Evolutionary conservation across 1,284 basidiomycete species (phyloP).

Genomic region (Boletus sp.): DNA sequence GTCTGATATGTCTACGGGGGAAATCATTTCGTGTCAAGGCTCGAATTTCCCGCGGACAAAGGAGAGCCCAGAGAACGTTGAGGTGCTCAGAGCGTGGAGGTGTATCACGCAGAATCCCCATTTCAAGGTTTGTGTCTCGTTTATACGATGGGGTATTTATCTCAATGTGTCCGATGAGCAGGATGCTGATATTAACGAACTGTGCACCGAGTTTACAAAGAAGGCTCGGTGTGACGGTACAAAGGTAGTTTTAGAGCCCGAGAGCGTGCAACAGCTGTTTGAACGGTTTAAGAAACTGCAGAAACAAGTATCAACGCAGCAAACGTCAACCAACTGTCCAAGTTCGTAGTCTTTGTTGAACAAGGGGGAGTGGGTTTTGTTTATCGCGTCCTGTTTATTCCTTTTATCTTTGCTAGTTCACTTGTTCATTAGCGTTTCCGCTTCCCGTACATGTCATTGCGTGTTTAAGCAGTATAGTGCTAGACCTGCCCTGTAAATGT

Average conservation of each 20-base stretch:
- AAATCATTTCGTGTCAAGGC: constrained; percentile 52
- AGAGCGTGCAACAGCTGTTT: constrained; percentile 61
- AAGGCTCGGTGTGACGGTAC: constrained; percentile 79
- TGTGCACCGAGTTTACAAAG: constrained; percentile 70
- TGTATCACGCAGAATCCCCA: constrained; percentile 66
- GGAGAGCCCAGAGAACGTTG: constrained; percentile 67
- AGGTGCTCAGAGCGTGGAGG: constrained; percentile 72
- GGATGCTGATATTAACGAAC: constrained; percentile 71
- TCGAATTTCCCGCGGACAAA: constrained; percentile 61
- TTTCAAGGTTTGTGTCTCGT: constrained; percentile 53
- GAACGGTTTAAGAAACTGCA: constrained; percentile 41
- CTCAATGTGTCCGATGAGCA: constrained; percentile 26
- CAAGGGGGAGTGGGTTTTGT: background rate
- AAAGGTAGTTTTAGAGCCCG: constrained; percentile 72
- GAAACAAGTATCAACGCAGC: constrained; percentile 8
- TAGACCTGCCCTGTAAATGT: constrained; percentile 9
- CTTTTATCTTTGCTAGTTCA: background rate
- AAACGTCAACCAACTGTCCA: background rate
- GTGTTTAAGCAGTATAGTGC: constrained; percentile 8
- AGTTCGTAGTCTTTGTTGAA: constrained; percentile 13
- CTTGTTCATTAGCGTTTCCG: background rate
- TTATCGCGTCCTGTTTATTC: background rate
- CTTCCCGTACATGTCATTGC: background rate
- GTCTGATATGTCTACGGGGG: background rate
- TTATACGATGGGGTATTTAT: constrained; percentile 7